phyloP scores from a whole-genome alignment of 352 stramenopile genomes.

The Phytopythium litorale region DNA sequence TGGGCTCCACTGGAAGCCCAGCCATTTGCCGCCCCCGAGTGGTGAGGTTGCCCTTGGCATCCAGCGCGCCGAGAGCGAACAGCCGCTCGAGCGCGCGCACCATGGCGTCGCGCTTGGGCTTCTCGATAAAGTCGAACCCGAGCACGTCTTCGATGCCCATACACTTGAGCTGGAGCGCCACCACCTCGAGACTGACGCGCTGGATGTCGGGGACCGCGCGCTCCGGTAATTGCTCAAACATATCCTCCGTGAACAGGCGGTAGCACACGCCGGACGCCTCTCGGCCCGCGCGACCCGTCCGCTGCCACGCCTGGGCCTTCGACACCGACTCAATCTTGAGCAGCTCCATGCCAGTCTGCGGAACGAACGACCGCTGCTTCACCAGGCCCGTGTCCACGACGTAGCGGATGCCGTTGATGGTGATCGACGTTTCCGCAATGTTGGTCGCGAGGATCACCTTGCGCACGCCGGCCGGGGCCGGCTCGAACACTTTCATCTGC shows the following conservation, averaged over 20 bases:
- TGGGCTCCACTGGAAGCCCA: slow-evolving; percentile 82
- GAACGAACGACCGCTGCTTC: slow-evolving; percentile 87
- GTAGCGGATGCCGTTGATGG: slow-evolving; percentile 95
- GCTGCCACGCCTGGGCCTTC: slow-evolving; percentile 90
- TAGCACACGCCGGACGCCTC: slow-evolving; percentile 81
- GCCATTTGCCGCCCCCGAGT: slow-evolving; percentile 81
- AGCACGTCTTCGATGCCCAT: slow-evolving; percentile 86
- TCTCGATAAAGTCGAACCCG: slow-evolving; percentile 88
- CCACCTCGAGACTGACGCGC: slow-evolving; percentile 79
- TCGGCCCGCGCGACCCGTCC: slow-evolving; percentile 84
- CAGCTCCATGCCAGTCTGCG: slow-evolving; percentile 86
- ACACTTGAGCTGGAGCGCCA: slow-evolving; percentile 83
- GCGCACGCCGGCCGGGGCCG: slow-evolving; percentile 62
- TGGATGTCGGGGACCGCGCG: slow-evolving; percentile 82
- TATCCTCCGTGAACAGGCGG: slow-evolving; percentile 81
- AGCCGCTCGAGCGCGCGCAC: slow-evolving; percentile 83
- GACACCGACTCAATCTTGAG: slow-evolving; percentile 84
- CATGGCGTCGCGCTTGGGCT: slow-evolving; percentile 67
- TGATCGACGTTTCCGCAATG: slow-evolving; percentile 98
- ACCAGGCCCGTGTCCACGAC: slow-evolving; percentile 86
- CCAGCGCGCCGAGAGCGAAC: slow-evolving; percentile 69
- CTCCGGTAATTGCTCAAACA: slow-evolving; percentile 76
- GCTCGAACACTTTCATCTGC: slow-evolving; percentile 94
- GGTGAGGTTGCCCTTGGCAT: slow-evolving; percentile 59
- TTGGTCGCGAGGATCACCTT: slow-evolving; percentile 96